Evolutionary conservation across 371 early-diverging fungal genomes (phyloP), one percentile per base, ranked within the genome.

Genomic region (Mucor irregularis): DNA sequence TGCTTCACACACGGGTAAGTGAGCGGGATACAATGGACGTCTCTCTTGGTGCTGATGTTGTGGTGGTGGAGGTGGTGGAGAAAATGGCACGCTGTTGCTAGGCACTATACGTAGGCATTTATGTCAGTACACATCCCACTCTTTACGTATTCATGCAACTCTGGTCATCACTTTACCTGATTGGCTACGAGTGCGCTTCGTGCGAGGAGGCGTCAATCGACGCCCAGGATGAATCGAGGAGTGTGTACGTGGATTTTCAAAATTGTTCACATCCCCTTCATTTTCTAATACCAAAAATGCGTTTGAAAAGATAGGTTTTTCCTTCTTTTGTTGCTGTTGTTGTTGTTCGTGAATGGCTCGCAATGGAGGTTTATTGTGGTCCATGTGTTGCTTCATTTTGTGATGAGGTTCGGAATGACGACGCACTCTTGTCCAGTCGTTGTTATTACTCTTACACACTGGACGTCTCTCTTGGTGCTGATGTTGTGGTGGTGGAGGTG

Each of bases 381-480:
- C 16, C 10, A 9, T 31, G 9, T 13, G 17, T 22, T 14, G 53
- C 33, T 42, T 42, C 13, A 35, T 37, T 35, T 33, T 33, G 14
- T 53, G 53, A 11, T 55, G 51, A 8, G 75, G 69, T 35, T 71
- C 72, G 2, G 72, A 75, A 43, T 64, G 58, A 9, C 75, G 48
- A 21, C 72, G 55, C 11, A 33, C 33, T 11, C 61, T 31, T 47
- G 25, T 57, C 49, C 54, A 62, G 10, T 7, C 25, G 30, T 25
- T 21, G 2, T 33, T 17, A 21, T 46, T 28, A 21, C n/a, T n/a
- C n/a, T n/a, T n/a, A 34, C 61, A 75, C 2, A 75, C 29, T 6
- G 59, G 39, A 2, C 60, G 57, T 19, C 66, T 56, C 4, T 42
- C 42, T 42, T 10, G 22, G 14, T 42, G 5, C 6, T 10, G 13